Conservation (phyloP, 2,329 filamentous ascomycete species). For the Tetracladium maxilliforme region DNA sequence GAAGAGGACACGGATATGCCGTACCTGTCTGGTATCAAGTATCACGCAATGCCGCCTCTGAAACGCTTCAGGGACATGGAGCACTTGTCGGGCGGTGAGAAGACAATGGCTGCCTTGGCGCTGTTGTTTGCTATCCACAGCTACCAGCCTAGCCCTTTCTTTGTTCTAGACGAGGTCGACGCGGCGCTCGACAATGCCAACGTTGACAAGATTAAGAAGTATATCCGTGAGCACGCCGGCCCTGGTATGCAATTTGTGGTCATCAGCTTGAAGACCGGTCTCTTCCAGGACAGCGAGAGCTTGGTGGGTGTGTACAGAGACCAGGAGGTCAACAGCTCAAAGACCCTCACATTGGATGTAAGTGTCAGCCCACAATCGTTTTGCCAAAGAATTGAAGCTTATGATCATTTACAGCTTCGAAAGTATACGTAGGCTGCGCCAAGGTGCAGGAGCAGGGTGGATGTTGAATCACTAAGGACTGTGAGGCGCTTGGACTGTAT, state of each 20-base stretch:
- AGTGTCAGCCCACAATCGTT: constrained; percentile 27
- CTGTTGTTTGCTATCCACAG: constrained; percentile 93
- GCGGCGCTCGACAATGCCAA: constrained; percentile 97
- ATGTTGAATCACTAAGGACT: neutral
- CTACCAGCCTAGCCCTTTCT: constrained; percentile 92
- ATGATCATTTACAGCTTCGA: constrained; percentile 2
- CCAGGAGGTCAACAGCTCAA: constrained; percentile 82
- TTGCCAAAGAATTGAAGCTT: neutral
- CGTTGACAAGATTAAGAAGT: constrained; percentile 89
- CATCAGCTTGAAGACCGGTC: constrained; percentile 85
- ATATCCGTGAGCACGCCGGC: constrained; percentile 84
- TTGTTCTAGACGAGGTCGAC: constrained; percentile 95
- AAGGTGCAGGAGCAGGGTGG: neutral
- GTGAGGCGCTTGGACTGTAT: neutral
- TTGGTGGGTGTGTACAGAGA: constrained; percentile 92
- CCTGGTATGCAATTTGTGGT: constrained; percentile 99
- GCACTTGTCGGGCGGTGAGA: constrained; percentile 90
- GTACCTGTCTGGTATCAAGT: constrained; percentile 91
- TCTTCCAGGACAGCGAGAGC: constrained; percentile 95
- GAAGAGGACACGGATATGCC: constrained; percentile 91
- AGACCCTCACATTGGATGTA: constrained; percentile 88
- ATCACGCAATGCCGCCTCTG: constrained; percentile 95
- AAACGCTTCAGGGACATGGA: constrained; percentile 99
- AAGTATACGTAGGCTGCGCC: constrained; percentile 2
- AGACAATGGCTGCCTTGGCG: constrained; percentile 96